Base-by-base conservation (phyloP, 805 yeast genomes). In the Starmerella asiatica region DNA sequence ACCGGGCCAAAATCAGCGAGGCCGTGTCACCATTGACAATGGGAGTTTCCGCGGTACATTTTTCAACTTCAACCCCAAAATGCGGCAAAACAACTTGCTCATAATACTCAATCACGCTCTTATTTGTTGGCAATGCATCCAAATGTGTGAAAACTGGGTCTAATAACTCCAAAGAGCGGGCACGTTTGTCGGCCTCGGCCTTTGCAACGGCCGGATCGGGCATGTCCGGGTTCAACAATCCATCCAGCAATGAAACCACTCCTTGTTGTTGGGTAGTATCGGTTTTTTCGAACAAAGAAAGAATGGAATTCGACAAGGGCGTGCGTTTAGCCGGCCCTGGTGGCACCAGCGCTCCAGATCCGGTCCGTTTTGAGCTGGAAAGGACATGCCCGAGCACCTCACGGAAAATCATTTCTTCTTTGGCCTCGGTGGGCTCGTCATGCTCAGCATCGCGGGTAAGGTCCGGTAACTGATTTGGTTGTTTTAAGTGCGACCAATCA, bases 101-200 rank as follows among this genome's bases (percentile, higher is more conserved):
- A 39, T 36, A 56, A 33, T 50, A 58, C 15, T 44, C 46, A 26
- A 49, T 33, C 5, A 58, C 49, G 21, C 50, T 53, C 8, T 32
- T 31, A 37, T 56, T 57, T 3, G 56, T 44, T 2, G 38, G 43
- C 26, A 56, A 27, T 2, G 34, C n/a, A 12, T 44, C 37, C 16
- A 57, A 51, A 32, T 54, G 48, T 9, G 37, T 42, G 20, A 50
- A 30, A 1, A 55, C 52, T 0, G 53, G 50, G 21, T 16, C 31
- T 8, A 40, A 33, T 11, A 7, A 12, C 20, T 15, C 28, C 7
- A 12, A 14, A 3, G 36, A 30, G 11, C 30, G 34, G 32, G 32
- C 37, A 15, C 34, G 29, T 19, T 23, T 33, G 21, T 21, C 34
- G 19, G 20, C 11, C 21, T 36, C 40, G 28, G 33, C 38, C 1